A percentile compares a stretch with the other conserved stretches of the same genome.
phyloP scores from a whole-genome alignment of 2,329 filamentous ascomycete genomes.

The Teratosphaeriaceae sp. region DNA sequence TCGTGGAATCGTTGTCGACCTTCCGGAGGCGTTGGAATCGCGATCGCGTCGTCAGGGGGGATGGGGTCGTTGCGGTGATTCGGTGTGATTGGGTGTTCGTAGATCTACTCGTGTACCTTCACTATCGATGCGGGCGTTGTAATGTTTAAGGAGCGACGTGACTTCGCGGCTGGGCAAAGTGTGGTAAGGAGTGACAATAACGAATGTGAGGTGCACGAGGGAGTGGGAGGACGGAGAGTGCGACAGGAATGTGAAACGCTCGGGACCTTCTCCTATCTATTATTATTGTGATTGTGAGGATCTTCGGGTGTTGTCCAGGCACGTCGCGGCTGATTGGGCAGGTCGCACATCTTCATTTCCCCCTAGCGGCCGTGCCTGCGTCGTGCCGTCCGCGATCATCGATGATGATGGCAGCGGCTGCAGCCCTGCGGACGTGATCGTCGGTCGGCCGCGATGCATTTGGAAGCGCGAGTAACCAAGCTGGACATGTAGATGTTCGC shows the following conservation, averaged over 20 bases:
- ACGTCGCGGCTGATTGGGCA: too few relatives aligned
- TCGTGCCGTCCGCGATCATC: too few relatives aligned
- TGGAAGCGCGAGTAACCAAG: too few relatives aligned
- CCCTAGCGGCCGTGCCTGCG: too few relatives aligned
- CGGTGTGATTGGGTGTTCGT: not conserved
- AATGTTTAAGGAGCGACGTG: not conserved
- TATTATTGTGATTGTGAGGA: not conserved
- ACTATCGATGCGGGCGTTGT: not conserved
- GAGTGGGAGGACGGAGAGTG: not conserved
- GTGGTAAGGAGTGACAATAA: slow-evolving; percentile 1
- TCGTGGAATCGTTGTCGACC: slow-evolving; percentile 1
- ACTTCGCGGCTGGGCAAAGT: not conserved
- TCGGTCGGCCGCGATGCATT: too few relatives aligned
- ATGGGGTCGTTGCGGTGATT: not conserved
- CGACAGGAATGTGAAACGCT: not conserved
- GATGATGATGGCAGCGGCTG: too few relatives aligned
- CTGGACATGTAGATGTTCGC: too few relatives aligned
- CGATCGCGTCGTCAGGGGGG: not conserved
- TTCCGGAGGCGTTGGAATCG: slow-evolving; percentile 1
- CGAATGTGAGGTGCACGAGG: not conserved
- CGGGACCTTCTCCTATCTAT: not conserved
- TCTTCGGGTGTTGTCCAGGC: too few relatives aligned
- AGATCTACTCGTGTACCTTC: not conserved
- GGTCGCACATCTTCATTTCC: too few relatives aligned
- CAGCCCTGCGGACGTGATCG: too few relatives aligned